Evolutionary conservation across 2,329 filamentous ascomycete genomes (phyloP).

Genomic region (Aspergillus fumigatiaffinis): DNA sequence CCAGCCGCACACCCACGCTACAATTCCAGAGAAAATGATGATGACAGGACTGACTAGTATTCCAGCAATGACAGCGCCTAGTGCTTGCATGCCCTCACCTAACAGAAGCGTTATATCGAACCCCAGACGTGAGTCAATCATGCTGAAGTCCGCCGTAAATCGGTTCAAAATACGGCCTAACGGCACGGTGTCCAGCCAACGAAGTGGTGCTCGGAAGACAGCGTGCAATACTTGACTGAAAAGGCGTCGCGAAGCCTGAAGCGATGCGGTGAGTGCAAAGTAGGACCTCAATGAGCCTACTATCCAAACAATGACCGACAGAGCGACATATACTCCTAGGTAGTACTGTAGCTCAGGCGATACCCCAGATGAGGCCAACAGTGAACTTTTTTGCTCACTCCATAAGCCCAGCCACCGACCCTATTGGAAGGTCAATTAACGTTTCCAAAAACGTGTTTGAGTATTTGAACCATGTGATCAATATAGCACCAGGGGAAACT

Average conservation of each 20-base stretch:
- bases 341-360: background rate
- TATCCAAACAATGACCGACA: background rate
- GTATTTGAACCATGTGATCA: background rate
- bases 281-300: background rate
- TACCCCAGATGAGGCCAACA: background rate
- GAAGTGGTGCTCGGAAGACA: conserved; percentile 64
- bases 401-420: background rate
- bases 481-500: background rate
- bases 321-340: background rate
- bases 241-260: conserved; percentile 61
- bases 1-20: conserved; percentile 55
- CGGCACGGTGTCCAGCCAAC: conserved; percentile 75
- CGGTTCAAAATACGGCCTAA: conserved; percentile 71
- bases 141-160: conserved; percentile 70
- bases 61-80: conserved; percentile 64
- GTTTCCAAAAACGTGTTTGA: no score
- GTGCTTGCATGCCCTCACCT: conserved; percentile 57
- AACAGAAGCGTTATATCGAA: conserved; percentile 60
- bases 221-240: conserved; percentile 64
- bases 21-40: conserved; percentile 56
- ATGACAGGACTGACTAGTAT: conserved; percentile 56
- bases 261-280: conserved; percentile 46
- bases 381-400: background rate
- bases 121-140: conserved; percentile 64
- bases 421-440: background rate